Base-by-base conservation (phyloP, 1,284 basidiomycete species). In the Sphaerobolus stellatus region DNA sequence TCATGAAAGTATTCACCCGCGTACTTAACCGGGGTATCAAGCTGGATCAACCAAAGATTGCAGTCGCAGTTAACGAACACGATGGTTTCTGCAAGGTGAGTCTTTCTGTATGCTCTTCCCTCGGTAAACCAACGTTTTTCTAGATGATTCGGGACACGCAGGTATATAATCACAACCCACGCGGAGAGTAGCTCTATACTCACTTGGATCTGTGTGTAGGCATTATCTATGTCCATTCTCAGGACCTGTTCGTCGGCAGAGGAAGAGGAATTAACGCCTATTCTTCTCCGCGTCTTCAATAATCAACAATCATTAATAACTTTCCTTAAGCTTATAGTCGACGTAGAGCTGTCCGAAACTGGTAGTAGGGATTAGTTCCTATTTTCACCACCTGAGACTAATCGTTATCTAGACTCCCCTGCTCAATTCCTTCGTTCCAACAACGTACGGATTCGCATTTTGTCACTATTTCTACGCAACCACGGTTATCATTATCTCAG, bases 401-500 rank as follows among this genome's bases (percentile, higher is more conserved):
- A 27, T 8, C 30, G 8, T 48, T 31, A 18, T 3, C 11, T 24
- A 92, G 92, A 84, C 48, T 86, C 80, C 62, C 92, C 95, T 62
- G 80, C 86, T 1, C 80, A 83, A 25, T 73, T 97, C 5, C 96
- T 96, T 74, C 79, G 94, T 49, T 80, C 88, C 59, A 96, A 95
- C 67, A 89, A 88, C 2, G 89, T 90, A 5, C 92, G 88, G 61
- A 90, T 88, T 20, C 79, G 90, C 50, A 84, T 97, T 56, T 70
- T 96, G 43, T 92, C 91, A 7, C 82, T 86, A 1, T 94, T 95
- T 62, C 90, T 90, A 1, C 84, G 80, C 62, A 84, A 90, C 25
- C 91, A 94, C 59, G 94, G 93, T 3, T 96, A 95, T 70, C 86
- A 87, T 58, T 96, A 95, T 67, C 75, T 95, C 14, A 79, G 93